A percentile compares a stretch with the other conserved stretches of the same genome.
Conservation (phyloP, 257 asterid genomes). For the Forsythia viridissima region DNA sequence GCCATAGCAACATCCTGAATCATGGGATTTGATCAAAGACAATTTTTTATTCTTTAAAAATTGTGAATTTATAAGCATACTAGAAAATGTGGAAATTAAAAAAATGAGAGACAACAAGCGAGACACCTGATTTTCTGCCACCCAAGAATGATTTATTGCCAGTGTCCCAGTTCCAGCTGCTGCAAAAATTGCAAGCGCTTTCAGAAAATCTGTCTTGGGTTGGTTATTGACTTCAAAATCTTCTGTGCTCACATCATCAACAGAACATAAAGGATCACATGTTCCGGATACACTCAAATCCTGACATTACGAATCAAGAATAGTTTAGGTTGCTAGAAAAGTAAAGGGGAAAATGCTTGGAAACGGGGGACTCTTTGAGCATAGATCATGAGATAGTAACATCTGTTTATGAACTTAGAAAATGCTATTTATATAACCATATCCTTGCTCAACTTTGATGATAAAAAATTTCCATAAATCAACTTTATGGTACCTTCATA, state of each 20-base stretch:
- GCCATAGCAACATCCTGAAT: conserved; percentile 93
- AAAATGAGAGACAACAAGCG: conserved; percentile 8
- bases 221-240: conserved; percentile 66
- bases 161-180: conserved; percentile 85
- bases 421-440: neutral
- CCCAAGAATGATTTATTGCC: conserved; percentile 96
- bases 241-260: conserved; percentile 82
- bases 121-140: conserved; percentile 88
- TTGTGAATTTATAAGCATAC: conserved; percentile 17
- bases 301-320: conserved; percentile 27
- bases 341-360: neutral
- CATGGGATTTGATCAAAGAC: conserved; percentile 28
- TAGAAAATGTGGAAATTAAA: conserved; percentile 7
- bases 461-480: neutral
- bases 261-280: conserved; percentile 95
- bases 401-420: neutral
- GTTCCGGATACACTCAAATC: conserved; percentile 57
- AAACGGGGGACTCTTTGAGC: conserved; percentile 7
- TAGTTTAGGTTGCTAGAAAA: conserved; percentile 3
- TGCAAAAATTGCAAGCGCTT: conserved; percentile 83
- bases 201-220: conserved; percentile 81
- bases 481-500: neutral
- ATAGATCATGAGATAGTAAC: neutral
- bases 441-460: conserved; percentile 12
- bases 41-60: conserved; percentile 1